Conservation (phyloP, 2,329 filamentous ascomycete genomes). For the Trichoderma sp. region DNA sequence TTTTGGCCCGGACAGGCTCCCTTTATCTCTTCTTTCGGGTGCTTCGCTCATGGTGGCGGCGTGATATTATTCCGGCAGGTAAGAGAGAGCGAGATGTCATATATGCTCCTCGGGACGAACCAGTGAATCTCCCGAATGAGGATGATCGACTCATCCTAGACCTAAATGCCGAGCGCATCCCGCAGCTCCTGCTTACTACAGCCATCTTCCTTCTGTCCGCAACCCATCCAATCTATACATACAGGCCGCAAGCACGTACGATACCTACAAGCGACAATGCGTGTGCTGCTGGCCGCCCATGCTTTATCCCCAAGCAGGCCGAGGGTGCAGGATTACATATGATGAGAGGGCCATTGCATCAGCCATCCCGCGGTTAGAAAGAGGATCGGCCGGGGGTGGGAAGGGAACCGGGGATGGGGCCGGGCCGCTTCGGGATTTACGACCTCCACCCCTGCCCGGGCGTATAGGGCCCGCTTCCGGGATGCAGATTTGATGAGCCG, state of each 20-base stretch:
- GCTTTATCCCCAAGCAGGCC: neutral
- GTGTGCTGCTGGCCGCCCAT: neutral
- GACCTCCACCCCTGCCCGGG: neutral
- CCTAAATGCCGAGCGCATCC: neutral
- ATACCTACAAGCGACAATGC: neutral
- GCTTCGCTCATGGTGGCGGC: neutral
- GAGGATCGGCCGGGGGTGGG: neutral
- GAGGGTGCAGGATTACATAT: neutral
- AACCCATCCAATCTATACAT: neutral
- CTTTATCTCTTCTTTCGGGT: neutral
- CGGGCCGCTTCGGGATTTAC: conserved; percentile 5
- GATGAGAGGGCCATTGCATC: neutral
- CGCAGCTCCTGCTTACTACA: neutral
- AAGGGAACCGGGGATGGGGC: neutral
- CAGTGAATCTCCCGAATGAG: neutral
- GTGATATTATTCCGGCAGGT: neutral
- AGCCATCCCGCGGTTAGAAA: neutral
- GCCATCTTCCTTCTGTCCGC: neutral
- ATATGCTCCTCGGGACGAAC: neutral
- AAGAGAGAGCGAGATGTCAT: neutral
- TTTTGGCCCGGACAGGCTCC: neutral
- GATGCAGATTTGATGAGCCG: neutral
- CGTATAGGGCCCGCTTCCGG: neutral
- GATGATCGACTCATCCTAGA: neutral
- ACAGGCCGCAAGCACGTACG: neutral